Evolutionary conservation across 2,329 filamentous ascomycete species (phyloP), one percentile per base, ranked within the genome.

Genomic region (Gyromitra esculenta): DNA sequence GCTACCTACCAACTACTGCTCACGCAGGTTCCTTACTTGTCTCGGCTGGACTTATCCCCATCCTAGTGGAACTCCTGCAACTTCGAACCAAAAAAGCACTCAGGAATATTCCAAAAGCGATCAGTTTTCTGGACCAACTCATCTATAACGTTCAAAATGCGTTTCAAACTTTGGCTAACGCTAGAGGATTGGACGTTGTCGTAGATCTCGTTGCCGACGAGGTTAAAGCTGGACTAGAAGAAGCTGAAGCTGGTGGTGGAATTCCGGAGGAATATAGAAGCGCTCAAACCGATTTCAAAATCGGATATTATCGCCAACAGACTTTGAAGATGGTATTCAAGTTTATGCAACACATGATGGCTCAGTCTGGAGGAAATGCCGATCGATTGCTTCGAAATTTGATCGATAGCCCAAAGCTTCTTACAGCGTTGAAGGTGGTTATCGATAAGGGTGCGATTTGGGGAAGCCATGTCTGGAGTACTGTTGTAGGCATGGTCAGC

Each of bases 381-480:
- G 96, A 98, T 82, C 91, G 96, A 45, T 86, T 97, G 4, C 86
- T 99, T 80, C 90, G 96, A 70, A 99, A 98, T 82, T 85, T 99
- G 75, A 96, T 97, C 62, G 96, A 99, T 83, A 97, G 96, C 57
- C 92, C 94, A 31, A 91, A 92, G 77, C 87, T 99, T 59, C 87
- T 99, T 59, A 88, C 87, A 25, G 93, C 92, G 73, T 87, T 99
- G 65, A 90, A 92, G 69, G 87, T 90, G 48, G 92, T 99, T 59
- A 91, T 97, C 78, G 90, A 91, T 78, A 91, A 97, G 81, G 91
- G 92, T 48, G 86, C 86, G 67, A 87, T 90, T 48, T 99, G 94
- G 82, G 96, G 96, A 11, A 96, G 95, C 1, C 91, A 96, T 75
- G 93, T 98, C 4, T 99, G 96, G 96, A 97, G 94, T 63, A 94